Evolutionary conservation across 2,329 filamentous ascomycete genomes (phyloP), one percentile per base, ranked within the genome.

Genomic region (Mariannaea sp.): DNA sequence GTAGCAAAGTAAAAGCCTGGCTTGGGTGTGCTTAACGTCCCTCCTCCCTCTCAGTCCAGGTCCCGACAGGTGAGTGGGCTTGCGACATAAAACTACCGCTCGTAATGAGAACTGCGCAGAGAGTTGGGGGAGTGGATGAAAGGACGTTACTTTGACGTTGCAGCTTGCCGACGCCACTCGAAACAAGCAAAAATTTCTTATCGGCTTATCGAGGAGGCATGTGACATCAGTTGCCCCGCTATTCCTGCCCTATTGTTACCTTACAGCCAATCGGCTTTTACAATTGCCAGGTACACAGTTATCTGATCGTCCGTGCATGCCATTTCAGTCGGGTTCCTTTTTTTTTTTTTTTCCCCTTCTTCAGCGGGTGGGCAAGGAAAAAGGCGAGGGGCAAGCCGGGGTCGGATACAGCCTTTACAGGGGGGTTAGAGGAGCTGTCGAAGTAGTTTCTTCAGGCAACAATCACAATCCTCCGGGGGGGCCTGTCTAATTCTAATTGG

Each of bases 301-400:
- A 65, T 65, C 63, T 57, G 63, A 65, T 65, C 61, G 61, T 55
- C 53, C 50, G 58, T 63, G 61, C 63, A 43, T 39, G 43, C 55
- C 20, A 41, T 24, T 54, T 29, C 30, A 36, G 36, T 42, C 26
- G 29, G 38, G 38, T 41, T 55, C 56, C 53, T 38, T 17, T 29
- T 49, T 41, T 19, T 16, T 32, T 29, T 22, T 36, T 35, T n/a
- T n/a, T n/a, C n/a, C n/a, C n/a, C n/a, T n/a, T n/a, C n/a, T n/a
- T n/a, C n/a, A n/a, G n/a, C 36, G 53, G 36, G 47, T 41, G 43
- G 56, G 33, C 48, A 14, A 35, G 38, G 53, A 35, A 33, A 35
- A 45, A 19, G 29, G 43, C 39, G 39, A 54, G 51, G 51, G 51
- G 51, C 45, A 35, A 29, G 12, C 26, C 45, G 40, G 45, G 45